Conservation (phyloP, 768 basidiomycete genomes). For the Lactarius pseudohatsudake region DNA sequence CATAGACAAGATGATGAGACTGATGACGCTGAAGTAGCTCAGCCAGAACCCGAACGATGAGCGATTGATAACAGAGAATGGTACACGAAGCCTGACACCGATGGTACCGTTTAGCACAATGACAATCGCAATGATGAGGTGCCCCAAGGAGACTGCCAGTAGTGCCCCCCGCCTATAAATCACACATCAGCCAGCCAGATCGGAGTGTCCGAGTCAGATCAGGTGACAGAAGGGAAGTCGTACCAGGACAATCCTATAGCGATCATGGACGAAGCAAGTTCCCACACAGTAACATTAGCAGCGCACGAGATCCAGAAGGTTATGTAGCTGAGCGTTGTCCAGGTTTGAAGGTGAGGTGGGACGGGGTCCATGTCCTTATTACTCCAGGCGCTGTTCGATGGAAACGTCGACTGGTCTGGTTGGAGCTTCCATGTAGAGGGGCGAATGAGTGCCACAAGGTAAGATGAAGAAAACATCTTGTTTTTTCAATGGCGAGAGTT, state of each 20-base stretch:
- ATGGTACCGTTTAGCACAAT: slow-evolving; percentile 78
- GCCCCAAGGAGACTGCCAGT: slow-evolving; percentile 70
- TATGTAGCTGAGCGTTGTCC: slow-evolving; percentile 66
- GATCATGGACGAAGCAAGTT: slow-evolving; percentile 71
- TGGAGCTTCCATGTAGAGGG: slow-evolving; percentile 51
- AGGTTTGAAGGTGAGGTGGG: slow-evolving; percentile 56
- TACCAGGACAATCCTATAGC: slow-evolving; percentile 73
- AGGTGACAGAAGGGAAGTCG: slow-evolving; percentile 23
- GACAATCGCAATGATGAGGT: slow-evolving; percentile 67
- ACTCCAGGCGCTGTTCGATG: slow-evolving; percentile 56
- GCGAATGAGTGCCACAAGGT: background rate
- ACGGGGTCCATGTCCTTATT: slow-evolving; percentile 82
- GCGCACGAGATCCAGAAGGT: slow-evolving; percentile 52
- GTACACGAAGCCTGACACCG: slow-evolving; percentile 73
- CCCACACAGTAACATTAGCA: slow-evolving; percentile 41
- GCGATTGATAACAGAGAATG: slow-evolving; percentile 76
- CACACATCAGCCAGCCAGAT: background rate
- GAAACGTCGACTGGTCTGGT: slow-evolving; percentile 54
- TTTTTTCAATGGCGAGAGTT: background rate
- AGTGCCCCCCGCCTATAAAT: slow-evolving; percentile 59
- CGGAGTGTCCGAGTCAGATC: background rate
- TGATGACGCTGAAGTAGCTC: slow-evolving; percentile 82
- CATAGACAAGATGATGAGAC: slow-evolving; percentile 72
- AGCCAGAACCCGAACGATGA: slow-evolving; percentile 91
- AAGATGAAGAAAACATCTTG: background rate